phyloP scores from a whole-genome alignment of 768 basidiomycete species.

The Phlebiopsis gigantea region DNA sequence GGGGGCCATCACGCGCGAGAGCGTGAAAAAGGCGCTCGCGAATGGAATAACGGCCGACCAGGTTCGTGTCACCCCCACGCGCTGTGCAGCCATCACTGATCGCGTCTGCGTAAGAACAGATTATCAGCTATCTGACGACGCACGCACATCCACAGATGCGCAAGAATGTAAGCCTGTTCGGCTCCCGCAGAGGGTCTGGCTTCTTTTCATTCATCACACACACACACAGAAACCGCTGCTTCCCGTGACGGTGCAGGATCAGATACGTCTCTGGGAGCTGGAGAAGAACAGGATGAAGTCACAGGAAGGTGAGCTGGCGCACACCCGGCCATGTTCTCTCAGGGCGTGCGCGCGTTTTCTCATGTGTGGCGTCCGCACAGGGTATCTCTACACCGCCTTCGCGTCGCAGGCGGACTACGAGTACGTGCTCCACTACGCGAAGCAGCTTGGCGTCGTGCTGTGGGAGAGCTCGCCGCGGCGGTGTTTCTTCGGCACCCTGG shows the following conservation, averaged over 20 bases:
- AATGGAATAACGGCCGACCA: slow-evolving; percentile 98
- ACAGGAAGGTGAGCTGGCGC: slow-evolving; percentile 59
- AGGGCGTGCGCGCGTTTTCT: slow-evolving; percentile 13
- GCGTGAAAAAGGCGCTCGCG: slow-evolving; percentile 87
- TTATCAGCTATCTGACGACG: slow-evolving; percentile 89
- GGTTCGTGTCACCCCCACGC: slow-evolving; percentile 38
- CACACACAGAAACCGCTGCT: slow-evolving; percentile 75
- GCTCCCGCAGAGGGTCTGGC: not conserved
- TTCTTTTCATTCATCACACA: not conserved
- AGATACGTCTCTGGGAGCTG: slow-evolving; percentile 95
- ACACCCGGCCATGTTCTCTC: not conserved
- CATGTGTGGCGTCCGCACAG: slow-evolving; percentile 32
- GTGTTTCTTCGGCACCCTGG: slow-evolving; percentile 78
- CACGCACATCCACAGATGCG: slow-evolving; percentile 99
- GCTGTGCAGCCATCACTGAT: slow-evolving; percentile 4
- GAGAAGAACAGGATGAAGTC: slow-evolving; percentile 90
- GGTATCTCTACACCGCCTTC: slow-evolving; percentile 86
- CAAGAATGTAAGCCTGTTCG: slow-evolving; percentile 60
- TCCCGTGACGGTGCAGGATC: slow-evolving; percentile 97
- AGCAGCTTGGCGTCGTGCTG: slow-evolving; percentile 71
- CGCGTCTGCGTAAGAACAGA: slow-evolving; percentile 40
- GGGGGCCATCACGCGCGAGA: slow-evolving; percentile 90
- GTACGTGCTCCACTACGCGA: slow-evolving; percentile 80
- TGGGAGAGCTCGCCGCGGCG: slow-evolving; percentile 75
- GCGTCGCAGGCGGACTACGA: slow-evolving; percentile 85